Percentiles rank a stretch among this genome's conserved stretches.
Evolutionary conservation across 768 basidiomycete genomes (phyloP).

Genomic region (Strobilomyces dryophilus): DNA sequence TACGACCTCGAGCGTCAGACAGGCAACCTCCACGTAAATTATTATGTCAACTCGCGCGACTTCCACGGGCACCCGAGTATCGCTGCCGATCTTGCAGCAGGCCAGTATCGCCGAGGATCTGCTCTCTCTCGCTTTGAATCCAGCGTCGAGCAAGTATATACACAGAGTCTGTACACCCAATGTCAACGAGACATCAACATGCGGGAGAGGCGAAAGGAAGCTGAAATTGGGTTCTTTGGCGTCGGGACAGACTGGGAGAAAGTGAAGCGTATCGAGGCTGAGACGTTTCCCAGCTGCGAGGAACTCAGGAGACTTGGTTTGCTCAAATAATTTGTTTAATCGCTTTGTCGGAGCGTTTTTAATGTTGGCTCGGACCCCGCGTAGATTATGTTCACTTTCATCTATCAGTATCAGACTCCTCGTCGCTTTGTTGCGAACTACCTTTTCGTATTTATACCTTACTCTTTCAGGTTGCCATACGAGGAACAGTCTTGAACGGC

Average conservation of each 20-base stretch:
- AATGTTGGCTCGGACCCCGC: conserved; percentile 8
- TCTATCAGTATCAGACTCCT: background rate
- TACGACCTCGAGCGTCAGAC: conserved; percentile 75
- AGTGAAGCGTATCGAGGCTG: conserved; percentile 65
- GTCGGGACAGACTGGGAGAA: conserved; percentile 92
- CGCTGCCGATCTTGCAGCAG: conserved; percentile 62
- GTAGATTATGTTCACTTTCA: conserved; percentile 11
- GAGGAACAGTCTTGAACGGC: background rate
- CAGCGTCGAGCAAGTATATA: conserved; percentile 70
- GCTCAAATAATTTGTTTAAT: conserved; percentile 34
- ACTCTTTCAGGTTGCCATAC: background rate
- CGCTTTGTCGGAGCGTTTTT: conserved; percentile 1
- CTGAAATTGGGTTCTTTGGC: conserved; percentile 84
- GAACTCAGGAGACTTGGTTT: conserved; percentile 63
- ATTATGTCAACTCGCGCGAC: conserved; percentile 79
- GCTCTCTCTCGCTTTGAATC: conserved; percentile 64
- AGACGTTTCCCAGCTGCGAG: conserved; percentile 75
- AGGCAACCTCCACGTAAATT: conserved; percentile 62
- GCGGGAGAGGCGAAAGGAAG: conserved; percentile 67
- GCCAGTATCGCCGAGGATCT: conserved; percentile 24
- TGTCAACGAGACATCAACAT: conserved; percentile 69
- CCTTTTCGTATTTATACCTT: conserved; percentile 30
- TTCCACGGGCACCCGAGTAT: conserved; percentile 75
- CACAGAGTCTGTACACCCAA: conserved; percentile 60
- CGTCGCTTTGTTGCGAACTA: background rate